These are phyloP conservation scores for Alternaria sp. DNA, from an alignment of 2,329 filamentous ascomycete genomes.

Conservation along the genomic window DNA sequence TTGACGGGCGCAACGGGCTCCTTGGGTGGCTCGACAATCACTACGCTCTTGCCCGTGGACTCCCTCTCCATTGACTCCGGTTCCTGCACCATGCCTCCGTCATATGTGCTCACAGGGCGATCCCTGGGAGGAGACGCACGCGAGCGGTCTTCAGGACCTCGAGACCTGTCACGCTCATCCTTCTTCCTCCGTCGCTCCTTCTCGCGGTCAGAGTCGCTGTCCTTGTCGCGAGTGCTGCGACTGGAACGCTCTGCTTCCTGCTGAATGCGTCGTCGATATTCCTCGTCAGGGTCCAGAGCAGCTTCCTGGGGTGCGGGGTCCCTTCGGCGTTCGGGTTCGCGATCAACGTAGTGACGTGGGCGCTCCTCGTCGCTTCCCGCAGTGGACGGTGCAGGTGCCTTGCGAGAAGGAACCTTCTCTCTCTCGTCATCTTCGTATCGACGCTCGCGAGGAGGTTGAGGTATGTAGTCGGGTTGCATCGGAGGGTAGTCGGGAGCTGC, in stretches of 20 bases:
- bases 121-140: slow-evolving; percentile 33
- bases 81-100: slow-evolving; percentile 42
- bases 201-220: slow-evolving; percentile 45
- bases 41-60: slow-evolving; percentile 46
- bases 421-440: slow-evolving; percentile 42
- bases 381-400: slow-evolving; percentile 31
- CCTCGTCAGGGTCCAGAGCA: slow-evolving; percentile 56
- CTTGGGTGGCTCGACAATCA: slow-evolving; percentile 73
- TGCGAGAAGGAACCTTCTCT: slow-evolving; percentile 32
- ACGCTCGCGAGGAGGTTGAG: slow-evolving; percentile 40
- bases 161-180: slow-evolving; percentile 42
- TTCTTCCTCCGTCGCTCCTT: slow-evolving; percentile 43
- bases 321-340: slow-evolving; percentile 42
- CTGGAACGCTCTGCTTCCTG: slow-evolving; percentile 51
- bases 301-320: slow-evolving; percentile 39
- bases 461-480: slow-evolving; percentile 32
- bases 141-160: slow-evolving; percentile 34
- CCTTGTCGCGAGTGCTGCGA: slow-evolving; percentile 33
- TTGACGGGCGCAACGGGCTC: slow-evolving; percentile 71
- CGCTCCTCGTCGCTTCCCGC: slow-evolving; percentile 46
- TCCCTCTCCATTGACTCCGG: slow-evolving; percentile 38
- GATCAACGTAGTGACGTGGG: slow-evolving; percentile 47
- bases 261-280: slow-evolving; percentile 57
- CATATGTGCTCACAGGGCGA: slow-evolving; percentile 35
- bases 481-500: slow-evolving; percentile 18